Evolutionary conservation across 1,284 basidiomycete species (phyloP), one percentile per base, ranked within the genome.

Genomic region (Sanghuangporus weigelae): DNA sequence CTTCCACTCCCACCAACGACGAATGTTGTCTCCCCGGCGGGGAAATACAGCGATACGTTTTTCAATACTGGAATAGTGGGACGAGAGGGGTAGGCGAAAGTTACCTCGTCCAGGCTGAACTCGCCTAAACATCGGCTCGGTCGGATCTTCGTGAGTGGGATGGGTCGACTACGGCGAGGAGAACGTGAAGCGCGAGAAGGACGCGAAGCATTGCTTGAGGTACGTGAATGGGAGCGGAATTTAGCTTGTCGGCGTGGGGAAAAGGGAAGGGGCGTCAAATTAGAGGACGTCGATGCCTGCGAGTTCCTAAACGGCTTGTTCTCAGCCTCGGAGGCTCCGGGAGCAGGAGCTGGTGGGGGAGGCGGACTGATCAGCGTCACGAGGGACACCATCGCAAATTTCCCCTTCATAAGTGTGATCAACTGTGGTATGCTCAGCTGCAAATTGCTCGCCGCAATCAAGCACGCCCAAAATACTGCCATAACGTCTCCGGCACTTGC

Each of bases 401-500:
- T 96, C 68, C 94, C 96, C 74, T 92, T 95, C 62, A 91, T 84
- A 64, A 98, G 77, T 16, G 81, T 77, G 62, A 92, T 87, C 65
- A 96, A 77, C 61, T 91, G 85, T 0, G 93, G 92, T 5, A 98
- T 85, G 70, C 87, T 86, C 81, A 90, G 86, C 73, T 97, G 94
- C 5, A 98, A 75, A 72, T 93, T 93, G 70, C 83, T 88, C 3
- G 90, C 90, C 0, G 93, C 94, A 63, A 98, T 90, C 53, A 98
- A 79, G 72, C 93, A 95, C 0, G 96, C 93, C 94, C 96, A 98
- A 74, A 99, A 99, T 54, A 96, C 94, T 36, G 92, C 89, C 87
- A 96, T 95, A 67, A 98, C 92, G 57, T 89, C 83, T 3, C 92
- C 93, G 0, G 90, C 79, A 1, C 77, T 78, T 59, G 86, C 80